Evolutionary conservation across 306 rosid species (phyloP), one percentile per base, ranked within the genome.

Genomic region (Pterocarpus macrocarpus): DNA sequence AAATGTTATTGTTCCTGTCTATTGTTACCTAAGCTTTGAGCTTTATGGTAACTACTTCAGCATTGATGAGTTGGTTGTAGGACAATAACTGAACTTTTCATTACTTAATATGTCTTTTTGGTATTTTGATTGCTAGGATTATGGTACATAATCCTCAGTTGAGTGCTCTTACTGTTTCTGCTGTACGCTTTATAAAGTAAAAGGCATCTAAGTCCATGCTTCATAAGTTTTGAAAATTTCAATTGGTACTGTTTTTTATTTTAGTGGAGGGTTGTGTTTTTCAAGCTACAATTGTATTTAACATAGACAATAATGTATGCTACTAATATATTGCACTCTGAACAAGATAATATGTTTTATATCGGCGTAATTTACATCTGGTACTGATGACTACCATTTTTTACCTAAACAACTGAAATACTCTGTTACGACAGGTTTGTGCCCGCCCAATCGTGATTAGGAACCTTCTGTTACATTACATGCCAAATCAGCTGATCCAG

Each of bases 181-280:
- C 58, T 67, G 45, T 56, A 55, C 39, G 68, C 35, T 66, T 16
- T 73, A 43, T 12, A 43, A n/a, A 36, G 47, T 32, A n/a, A 41
- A 49, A 53, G 5, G 30, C 10, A 13, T 52, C 41, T 35, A 5
- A 13, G n/a, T 64, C n/a, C 22, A 32, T 41, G 30, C 41, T 80
- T 62, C 45, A 41, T 64, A n/a, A 66, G 10, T 33, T 8, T 7
- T 63, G 33, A 63, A 52, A 41, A 28, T 47, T 17, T 16, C 17
- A 73, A 2, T 33, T n/a, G 10, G 22, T 56, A 62, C 79, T 55
- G 43, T 8, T 22, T 53, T 53, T 33, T 36, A 4, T 45, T 12
- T 15, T 35, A 77, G 56, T 64, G 4, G 32, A 36, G 52, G 53
- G 55, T 52, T 77, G 70, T 75, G 64, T 77, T 64, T 34, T 64